These are phyloP conservation scores for Fraxinus excelsior DNA, from an alignment of 257 asterid species.

Conservation along the genomic window DNA sequence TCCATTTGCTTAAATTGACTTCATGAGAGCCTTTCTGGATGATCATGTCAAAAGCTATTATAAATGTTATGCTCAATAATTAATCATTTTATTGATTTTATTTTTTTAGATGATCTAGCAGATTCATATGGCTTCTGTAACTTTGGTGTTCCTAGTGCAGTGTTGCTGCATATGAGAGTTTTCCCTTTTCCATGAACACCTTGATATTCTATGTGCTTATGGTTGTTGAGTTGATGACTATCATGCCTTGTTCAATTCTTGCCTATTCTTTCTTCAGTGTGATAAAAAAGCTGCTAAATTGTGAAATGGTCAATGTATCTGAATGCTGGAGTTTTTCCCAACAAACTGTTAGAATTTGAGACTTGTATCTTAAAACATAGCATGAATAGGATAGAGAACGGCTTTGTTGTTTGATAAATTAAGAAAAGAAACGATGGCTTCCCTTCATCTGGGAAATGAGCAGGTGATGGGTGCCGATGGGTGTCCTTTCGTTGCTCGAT, in stretches of 20 bases:
- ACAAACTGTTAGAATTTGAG: conserved; percentile 27
- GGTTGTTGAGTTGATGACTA: conserved; percentile 52
- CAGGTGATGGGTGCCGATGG: conserved; percentile 89
- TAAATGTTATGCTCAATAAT: conserved; percentile 27
- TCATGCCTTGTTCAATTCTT: conserved; percentile 28
- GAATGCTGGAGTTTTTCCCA: conserved; percentile 31
- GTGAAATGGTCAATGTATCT: conserved; percentile 35
- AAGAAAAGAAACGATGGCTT: conserved; percentile 56
- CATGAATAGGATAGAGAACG: conserved; percentile 40
- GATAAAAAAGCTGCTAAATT: conserved; percentile 36
- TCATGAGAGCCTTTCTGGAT: conserved; percentile 15
- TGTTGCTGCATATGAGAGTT: conserved; percentile 70
- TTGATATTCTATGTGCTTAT: conserved; percentile 50
- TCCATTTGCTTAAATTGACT: conserved; percentile 18
- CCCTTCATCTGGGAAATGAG: conserved; percentile 80
- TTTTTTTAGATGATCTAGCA: conserved; percentile 54
- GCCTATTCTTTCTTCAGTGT: conserved; percentile 15
- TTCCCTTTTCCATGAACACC: conserved; percentile 53
- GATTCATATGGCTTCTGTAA: conserved; percentile 54
- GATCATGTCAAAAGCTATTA: conserved; percentile 23
- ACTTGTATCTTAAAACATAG: conserved; percentile 28
- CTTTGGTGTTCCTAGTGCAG: conserved; percentile 60
- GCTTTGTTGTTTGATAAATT: conserved; percentile 41
- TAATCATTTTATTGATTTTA: conserved; percentile 48
- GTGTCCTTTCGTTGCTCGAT: conserved; percentile 83